Base-by-base conservation (phyloP, 2,329 filamentous ascomycete species). In the Aspergillus glaucus region DNA sequence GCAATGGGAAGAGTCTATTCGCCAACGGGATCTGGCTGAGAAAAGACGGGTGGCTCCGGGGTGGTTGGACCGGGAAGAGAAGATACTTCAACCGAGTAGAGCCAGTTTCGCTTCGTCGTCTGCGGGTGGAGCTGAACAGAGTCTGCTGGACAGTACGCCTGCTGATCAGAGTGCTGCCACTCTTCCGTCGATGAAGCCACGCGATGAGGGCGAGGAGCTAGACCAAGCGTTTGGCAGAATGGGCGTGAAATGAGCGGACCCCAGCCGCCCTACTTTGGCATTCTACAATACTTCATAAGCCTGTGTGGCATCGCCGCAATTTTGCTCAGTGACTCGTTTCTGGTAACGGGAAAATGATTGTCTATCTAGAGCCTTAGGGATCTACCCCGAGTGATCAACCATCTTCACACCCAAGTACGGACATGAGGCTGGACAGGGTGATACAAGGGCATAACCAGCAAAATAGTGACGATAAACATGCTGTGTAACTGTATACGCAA, bases 1-100 rank as follows among this genome's bases (percentile, higher is more conserved):
- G 46, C 80, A 79, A 17, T 88, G 93, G 72, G 84, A 93, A 58
- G 81, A 85, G 51, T 76, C 70, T 3, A 76, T 84, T 28, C 71
- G 66, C 44, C 74, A 80, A 28, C 71, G 80, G 37, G 81, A 86
- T 48, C 62, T 85, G 51, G 79, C 77, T 44, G 82, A 84, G 69
- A 85, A 84, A 70, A 69, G 82, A 57, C 70, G 80, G 30, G 73
- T 82, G 44, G 82, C 82, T 45, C 82, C 82, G 0, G 82, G 82
- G 1, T 85, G 81, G 80, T 62, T 85, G 56, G 82, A 85, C 59
- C 71, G 80, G 21, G 76, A 81, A 24, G 78, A 79, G 62, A 79
- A 79, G 62, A 71, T 85, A 34, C 62, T 85, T 43, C 78, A 79
- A 60, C 82, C 80, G 10, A 68, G 59, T 24, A 57, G 60, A 46